Evolutionary conservation across 805 yeast species (phyloP).

Genomic region (Ogataea trehaloabstinens): DNA sequence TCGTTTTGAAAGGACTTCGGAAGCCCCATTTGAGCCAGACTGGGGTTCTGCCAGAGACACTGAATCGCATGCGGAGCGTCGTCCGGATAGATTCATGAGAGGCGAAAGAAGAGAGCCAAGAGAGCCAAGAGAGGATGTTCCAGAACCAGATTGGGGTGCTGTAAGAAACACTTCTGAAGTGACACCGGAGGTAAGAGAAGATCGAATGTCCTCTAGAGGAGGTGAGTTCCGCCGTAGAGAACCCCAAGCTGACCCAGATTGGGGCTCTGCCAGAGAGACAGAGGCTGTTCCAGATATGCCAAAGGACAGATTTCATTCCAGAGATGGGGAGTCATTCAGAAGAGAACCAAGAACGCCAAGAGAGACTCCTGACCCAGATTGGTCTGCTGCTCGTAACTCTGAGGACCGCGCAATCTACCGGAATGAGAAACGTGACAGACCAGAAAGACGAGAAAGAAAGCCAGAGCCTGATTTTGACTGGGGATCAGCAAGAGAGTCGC

Average conservation of each 20-base stretch:
- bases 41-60: slow-evolving; percentile 45
- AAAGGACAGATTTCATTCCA: slow-evolving; percentile 23
- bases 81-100: slow-evolving; percentile 25
- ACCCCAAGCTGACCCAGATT: slow-evolving; percentile 46
- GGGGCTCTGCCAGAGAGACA: slow-evolving; percentile 44
- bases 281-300: slow-evolving; percentile 17
- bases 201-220: slow-evolving; percentile 24
- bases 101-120: slow-evolving; percentile 30
- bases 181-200: slow-evolving; percentile 23
- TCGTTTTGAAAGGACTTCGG: slow-evolving; percentile 26
- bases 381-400: slow-evolving; percentile 45
- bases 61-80: slow-evolving; percentile 16
- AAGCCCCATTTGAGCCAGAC: slow-evolving; percentile 46
- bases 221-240: slow-evolving; percentile 23
- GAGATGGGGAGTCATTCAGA: slow-evolving; percentile 19
- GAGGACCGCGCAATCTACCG: slow-evolving; percentile 15
- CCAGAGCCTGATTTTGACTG: slow-evolving; percentile 42
- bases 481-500: slow-evolving; percentile 40
- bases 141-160: slow-evolving; percentile 50
- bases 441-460: slow-evolving; percentile 23
- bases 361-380: slow-evolving; percentile 58
- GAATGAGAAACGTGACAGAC: slow-evolving; percentile 17
- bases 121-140: slow-evolving; percentile 35
- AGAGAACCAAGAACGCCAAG: slow-evolving; percentile 35
- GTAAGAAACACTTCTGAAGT: slow-evolving; percentile 25